Evolutionary conservation across 169 alveolate genomes (phyloP).

Genomic region (Ophryocystis elektroscirrha): DNA sequence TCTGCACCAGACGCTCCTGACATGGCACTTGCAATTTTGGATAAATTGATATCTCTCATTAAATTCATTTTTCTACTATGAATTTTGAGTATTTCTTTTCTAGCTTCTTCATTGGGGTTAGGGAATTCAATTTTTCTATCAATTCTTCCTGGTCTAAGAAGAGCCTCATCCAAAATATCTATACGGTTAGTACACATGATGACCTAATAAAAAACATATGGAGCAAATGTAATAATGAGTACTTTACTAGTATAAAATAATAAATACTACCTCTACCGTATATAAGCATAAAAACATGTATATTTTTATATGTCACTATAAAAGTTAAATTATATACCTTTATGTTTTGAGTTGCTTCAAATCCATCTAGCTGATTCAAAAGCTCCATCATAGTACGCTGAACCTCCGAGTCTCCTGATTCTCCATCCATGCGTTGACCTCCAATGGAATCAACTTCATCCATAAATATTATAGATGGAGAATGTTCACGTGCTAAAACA

Average conservation of each 20-base stretch:
- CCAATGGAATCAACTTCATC: conserved; percentile 97
- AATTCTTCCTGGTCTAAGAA: conserved; percentile 90
- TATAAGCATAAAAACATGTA: neutral
- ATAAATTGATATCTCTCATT: conserved; percentile 77
- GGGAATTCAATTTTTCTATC: conserved; percentile 97
- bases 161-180: conserved; percentile 93
- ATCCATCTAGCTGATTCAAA: conserved; percentile 82
- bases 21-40: conserved; percentile 84
- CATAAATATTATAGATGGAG: conserved; percentile 97
- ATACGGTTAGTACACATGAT: conserved; percentile 99
- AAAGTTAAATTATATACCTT: conserved; percentile 25
- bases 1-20: conserved; percentile 69
- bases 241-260: neutral
- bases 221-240: neutral
- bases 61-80: conserved; percentile 96
- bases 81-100: conserved; percentile 81
- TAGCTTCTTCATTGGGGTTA: conserved; percentile 89
- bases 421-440: conserved; percentile 46
- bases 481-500: conserved; percentile 88
- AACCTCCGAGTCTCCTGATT: conserved; percentile 94
- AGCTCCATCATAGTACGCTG: conserved; percentile 97
- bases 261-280: neutral
- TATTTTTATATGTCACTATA: neutral
- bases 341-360: conserved; percentile 62
- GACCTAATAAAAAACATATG: conserved; percentile 20